Conservation (phyloP, 345 rosid genomes). For the Gossypium bickii region DNA sequence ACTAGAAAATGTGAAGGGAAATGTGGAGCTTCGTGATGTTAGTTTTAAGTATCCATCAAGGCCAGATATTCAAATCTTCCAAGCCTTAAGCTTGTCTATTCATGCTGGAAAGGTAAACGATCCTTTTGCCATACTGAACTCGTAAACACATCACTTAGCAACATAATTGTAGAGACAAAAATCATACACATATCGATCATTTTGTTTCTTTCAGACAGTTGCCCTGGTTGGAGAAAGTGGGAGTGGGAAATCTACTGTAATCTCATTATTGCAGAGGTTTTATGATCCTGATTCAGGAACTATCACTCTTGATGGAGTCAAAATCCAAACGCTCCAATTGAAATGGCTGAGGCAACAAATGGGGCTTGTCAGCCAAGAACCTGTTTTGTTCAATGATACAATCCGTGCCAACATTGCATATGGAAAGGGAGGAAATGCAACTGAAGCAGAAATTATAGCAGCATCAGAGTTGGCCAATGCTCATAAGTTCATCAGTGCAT, state of each 20-base stretch:
- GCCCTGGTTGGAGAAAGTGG: slow-evolving; percentile 93
- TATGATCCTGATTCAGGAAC: slow-evolving; percentile 75
- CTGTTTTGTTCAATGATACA: slow-evolving; percentile 63
- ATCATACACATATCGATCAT: not conserved
- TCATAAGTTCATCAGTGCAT: slow-evolving; percentile 70
- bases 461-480: slow-evolving; percentile 77
- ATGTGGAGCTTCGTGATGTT: slow-evolving; percentile 57
- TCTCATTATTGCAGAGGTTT: slow-evolving; percentile 66
- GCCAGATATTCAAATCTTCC: slow-evolving; percentile 67
- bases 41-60: slow-evolving; percentile 73
- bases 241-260: slow-evolving; percentile 74
- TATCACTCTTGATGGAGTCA: slow-evolving; percentile 66
- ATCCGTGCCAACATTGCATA: slow-evolving; percentile 77
- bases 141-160: not conserved
- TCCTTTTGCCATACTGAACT: not conserved
- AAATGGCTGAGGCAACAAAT: slow-evolving; percentile 81
- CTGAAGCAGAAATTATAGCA: slow-evolving; percentile 61
- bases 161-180: not conserved
- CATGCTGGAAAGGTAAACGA: slow-evolving; percentile 58
- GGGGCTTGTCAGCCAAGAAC: slow-evolving; percentile 82
- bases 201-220: slow-evolving; percentile 44
- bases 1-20: slow-evolving; percentile 54
- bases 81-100: slow-evolving; percentile 58
- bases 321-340: slow-evolving; percentile 51
- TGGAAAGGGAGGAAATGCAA: slow-evolving; percentile 65